These are phyloP conservation scores for Cladosporium sp. DNA, from an alignment of 2,329 filamentous ascomycete genomes.

Conservation along the genomic window DNA sequence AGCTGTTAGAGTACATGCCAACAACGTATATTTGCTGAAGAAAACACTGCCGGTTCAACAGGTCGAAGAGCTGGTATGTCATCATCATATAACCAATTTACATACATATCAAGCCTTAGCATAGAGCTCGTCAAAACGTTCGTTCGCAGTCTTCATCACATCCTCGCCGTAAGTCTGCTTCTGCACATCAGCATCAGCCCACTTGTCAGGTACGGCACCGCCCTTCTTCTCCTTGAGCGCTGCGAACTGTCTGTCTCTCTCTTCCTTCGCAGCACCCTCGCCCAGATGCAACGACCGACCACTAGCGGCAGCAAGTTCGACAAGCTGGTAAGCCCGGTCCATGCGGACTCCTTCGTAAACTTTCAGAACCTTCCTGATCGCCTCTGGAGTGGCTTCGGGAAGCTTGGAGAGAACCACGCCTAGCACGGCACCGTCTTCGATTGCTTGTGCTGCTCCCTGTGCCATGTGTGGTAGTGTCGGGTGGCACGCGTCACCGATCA, in stretches of 20 bases:
- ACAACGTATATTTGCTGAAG: neutral
- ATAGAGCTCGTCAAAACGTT: constrained; percentile 42
- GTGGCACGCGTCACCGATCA: constrained; percentile 63
- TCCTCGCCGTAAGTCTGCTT: constrained; percentile 51
- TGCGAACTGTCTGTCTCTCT: constrained; percentile 57
- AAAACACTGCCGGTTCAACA: neutral
- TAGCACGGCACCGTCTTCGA: constrained; percentile 63
- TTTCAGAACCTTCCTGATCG: constrained; percentile 54
- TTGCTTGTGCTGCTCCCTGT: constrained; percentile 65
- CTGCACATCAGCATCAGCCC: constrained; percentile 55
- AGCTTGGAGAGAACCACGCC: constrained; percentile 52
- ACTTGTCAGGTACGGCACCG: constrained; percentile 51
- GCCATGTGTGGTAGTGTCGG: constrained; percentile 64
- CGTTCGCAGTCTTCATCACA: constrained; percentile 46
- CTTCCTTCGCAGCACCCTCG: constrained; percentile 59
- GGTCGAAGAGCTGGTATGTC: neutral
- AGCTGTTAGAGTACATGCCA: neutral
- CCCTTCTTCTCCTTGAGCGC: constrained; percentile 43
- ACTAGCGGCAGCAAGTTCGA: constrained; percentile 57
- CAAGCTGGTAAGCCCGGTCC: constrained; percentile 56
- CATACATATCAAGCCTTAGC: constrained; percentile 25
- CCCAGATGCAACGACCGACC: constrained; percentile 58
- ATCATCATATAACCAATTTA: neutral
- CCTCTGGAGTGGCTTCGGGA: constrained; percentile 47
- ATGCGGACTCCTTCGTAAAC: constrained; percentile 60